Evolutionary conservation across 257 asterid species (phyloP).

Genomic region (Marsdenia floribunda): DNA sequence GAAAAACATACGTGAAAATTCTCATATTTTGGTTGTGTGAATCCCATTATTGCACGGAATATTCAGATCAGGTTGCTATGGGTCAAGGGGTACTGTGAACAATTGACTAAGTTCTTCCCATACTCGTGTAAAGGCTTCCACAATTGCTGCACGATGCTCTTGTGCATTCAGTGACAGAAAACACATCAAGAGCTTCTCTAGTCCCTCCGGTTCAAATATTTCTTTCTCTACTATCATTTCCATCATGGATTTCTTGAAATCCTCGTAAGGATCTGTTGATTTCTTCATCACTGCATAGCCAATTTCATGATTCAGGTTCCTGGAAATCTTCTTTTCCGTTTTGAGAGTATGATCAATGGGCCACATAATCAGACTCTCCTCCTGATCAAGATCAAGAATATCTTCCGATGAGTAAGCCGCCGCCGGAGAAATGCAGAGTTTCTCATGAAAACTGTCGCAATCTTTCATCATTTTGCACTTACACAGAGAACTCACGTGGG

Average conservation of each 20-base stretch:
- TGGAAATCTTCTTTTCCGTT: slow-evolving; percentile 3
- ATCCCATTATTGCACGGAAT: too few species aligned
- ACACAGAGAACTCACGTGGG: slow-evolving; percentile 5
- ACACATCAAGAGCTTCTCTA: slow-evolving; percentile 64
- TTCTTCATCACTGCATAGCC: slow-evolving; percentile 56
- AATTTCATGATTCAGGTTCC: too few species aligned
- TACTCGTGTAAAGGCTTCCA: slow-evolving; percentile 57
- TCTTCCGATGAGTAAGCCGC: slow-evolving; percentile 2
- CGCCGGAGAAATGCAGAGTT: slow-evolving; percentile 27
- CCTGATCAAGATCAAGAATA: slow-evolving; percentile 9
- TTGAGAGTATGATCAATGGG: slow-evolving; percentile 14
- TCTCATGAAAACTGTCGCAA: slow-evolving; percentile 8
- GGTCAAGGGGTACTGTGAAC: too few species aligned
- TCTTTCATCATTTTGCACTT: slow-evolving; percentile 10
- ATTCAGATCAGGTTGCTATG: too few species aligned
- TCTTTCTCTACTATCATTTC: slow-evolving; percentile 72
- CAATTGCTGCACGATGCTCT: slow-evolving; percentile 55
- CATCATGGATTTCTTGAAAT: slow-evolving; percentile 77
- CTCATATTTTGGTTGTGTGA: too few species aligned
- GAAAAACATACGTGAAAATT: too few species aligned
- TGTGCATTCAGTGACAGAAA: slow-evolving; percentile 62
- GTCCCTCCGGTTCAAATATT: slow-evolving; percentile 49
- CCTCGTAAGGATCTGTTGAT: slow-evolving; percentile 61
- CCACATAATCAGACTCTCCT: slow-evolving; percentile 9
- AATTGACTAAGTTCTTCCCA: slow-evolving; percentile 30